These are phyloP conservation scores for Leccinum aurantiacum DNA, from an alignment of 768 basidiomycete species.

Conservation along the genomic window DNA sequence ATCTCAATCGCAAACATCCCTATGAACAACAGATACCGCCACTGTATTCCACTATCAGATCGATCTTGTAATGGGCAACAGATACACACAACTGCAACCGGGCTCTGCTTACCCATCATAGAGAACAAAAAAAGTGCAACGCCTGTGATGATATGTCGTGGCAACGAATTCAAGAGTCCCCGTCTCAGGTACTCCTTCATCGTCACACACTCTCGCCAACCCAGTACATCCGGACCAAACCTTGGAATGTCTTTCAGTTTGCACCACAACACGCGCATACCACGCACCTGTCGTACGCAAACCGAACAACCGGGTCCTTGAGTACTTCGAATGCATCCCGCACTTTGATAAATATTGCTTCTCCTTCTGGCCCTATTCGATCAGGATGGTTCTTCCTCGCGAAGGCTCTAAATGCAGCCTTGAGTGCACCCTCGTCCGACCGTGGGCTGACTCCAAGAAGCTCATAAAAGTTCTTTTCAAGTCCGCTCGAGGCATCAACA, in stretches of 20 bases:
- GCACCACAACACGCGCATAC: background rate
- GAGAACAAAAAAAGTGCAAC: slow-evolving; percentile 61
- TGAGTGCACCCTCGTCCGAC: slow-evolving; percentile 68
- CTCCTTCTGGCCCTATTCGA: slow-evolving; percentile 56
- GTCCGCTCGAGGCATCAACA: slow-evolving; percentile 51
- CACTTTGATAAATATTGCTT: slow-evolving; percentile 65
- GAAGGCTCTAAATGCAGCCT: slow-evolving; percentile 71
- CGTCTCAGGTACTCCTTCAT: slow-evolving; percentile 65
- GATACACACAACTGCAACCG: slow-evolving; percentile 63
- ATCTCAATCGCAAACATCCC: slow-evolving; percentile 62
- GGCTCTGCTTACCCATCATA: slow-evolving; percentile 56
- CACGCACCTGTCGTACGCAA: slow-evolving; percentile 81
- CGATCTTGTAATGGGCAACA: background rate
- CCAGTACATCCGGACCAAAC: slow-evolving; percentile 73
- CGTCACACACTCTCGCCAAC: slow-evolving; percentile 69
- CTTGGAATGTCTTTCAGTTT: slow-evolving; percentile 35
- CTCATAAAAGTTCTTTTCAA: slow-evolving; percentile 77
- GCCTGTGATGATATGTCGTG: slow-evolving; percentile 66
- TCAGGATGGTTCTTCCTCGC: slow-evolving; percentile 79
- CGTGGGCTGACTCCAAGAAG: slow-evolving; percentile 60
- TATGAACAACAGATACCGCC: slow-evolving; percentile 78
- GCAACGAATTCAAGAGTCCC: slow-evolving; percentile 60
- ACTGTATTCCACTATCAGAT: slow-evolving; percentile 44
- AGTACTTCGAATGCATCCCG: slow-evolving; percentile 77
- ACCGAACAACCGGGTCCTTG: slow-evolving; percentile 72